Percentiles rank a stretch among this genome's conserved stretches.
Evolutionary conservation across 2,329 filamentous ascomycete species (phyloP).

Genomic region (Gaeumannomyces tritici): DNA sequence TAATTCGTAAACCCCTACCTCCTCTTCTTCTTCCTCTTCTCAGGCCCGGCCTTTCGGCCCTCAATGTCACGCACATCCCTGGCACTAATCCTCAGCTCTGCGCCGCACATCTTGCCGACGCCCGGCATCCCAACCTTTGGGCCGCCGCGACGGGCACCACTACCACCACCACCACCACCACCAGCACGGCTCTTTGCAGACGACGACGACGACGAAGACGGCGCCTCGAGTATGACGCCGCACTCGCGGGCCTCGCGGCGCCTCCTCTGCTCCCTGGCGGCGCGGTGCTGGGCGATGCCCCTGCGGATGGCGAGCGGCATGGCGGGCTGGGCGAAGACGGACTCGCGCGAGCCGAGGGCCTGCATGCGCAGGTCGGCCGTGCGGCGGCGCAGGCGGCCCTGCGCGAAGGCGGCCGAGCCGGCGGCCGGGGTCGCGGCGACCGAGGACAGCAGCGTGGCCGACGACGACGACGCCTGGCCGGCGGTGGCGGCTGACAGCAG

Average conservation of each 20-base stretch:
- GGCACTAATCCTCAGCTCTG: conserved; percentile 69
- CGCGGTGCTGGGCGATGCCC: conserved; percentile 66
- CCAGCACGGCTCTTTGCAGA: conserved; percentile 30
- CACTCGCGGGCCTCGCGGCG: conserved; percentile 78
- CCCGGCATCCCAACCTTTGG: conserved; percentile 58
- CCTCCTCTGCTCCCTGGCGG: conserved; percentile 57
- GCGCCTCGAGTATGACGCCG: conserved; percentile 73
- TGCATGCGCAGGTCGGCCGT: conserved; percentile 78
- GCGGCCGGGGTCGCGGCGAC: conserved; percentile 22
- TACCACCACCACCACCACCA: conserved; percentile 10
- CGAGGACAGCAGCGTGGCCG: conserved; percentile 24
- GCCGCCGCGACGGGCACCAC: conserved; percentile 20
- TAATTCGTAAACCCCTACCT: conserved; percentile 19
- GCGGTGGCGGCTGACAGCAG: conserved; percentile 50
- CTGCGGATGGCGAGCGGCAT: conserved; percentile 85
- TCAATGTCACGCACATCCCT: conserved; percentile 66
- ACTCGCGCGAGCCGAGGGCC: conserved; percentile 51
- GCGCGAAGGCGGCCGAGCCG: conserved; percentile 26
- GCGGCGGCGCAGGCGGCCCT: conserved; percentile 67
- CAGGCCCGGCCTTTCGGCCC: conserved; percentile 28
- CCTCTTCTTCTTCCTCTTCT: conserved; percentile 22
- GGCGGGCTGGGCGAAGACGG: conserved; percentile 66
- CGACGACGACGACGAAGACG: conserved; percentile 22
- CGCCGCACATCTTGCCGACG: conserved; percentile 71
- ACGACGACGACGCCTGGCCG: conserved; percentile 32